A percentile compares a stretch with the other conserved stretches of the same genome.
phyloP scores from a whole-genome alignment of 116 monocot species.

The Phalaenopsis hybrid region DNA sequence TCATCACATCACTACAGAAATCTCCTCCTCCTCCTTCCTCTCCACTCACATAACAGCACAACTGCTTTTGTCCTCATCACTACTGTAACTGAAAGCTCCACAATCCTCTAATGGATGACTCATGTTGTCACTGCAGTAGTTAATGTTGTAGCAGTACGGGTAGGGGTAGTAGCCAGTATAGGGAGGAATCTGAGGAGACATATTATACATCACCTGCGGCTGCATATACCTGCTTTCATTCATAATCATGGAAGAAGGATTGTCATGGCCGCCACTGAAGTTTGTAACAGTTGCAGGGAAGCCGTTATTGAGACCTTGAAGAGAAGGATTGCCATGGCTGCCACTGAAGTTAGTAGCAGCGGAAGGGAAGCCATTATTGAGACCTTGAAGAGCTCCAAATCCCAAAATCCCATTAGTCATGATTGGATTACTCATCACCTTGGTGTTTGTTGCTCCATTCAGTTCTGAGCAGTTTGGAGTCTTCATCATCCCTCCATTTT shows the following conservation, averaged over 20 bases:
- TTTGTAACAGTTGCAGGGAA: no score
- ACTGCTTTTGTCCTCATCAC: slow-evolving; percentile 28
- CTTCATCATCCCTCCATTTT: background rate
- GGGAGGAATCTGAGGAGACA: slow-evolving; percentile 31
- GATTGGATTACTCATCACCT: slow-evolving; percentile 13
- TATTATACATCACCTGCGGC: slow-evolving; percentile 39
- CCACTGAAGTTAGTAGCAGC: background rate
- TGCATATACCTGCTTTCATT: slow-evolving; percentile 25
- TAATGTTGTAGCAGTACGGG: slow-evolving; percentile 11
- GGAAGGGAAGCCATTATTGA: slow-evolving; percentile 10
- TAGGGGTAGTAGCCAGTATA: slow-evolving; percentile 33
- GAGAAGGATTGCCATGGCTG: slow-evolving; percentile 8
- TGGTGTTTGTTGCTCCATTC: slow-evolving; percentile 9
- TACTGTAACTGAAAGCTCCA: slow-evolving; percentile 14
- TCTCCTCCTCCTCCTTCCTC: background rate
- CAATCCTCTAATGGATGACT: slow-evolving; percentile 9
- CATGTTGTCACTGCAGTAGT: background rate
- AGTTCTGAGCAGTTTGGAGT: background rate
- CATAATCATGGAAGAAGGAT: slow-evolving; percentile 11
- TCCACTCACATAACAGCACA: slow-evolving; percentile 33
- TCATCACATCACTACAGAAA: background rate
- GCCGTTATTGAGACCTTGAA: no score
- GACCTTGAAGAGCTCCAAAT: slow-evolving; percentile 1
- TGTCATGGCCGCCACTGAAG: no score
- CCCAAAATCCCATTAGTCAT: background rate